phyloP scores from a whole-genome alignment of 768 basidiomycete genomes.

The Russula emetica region DNA sequence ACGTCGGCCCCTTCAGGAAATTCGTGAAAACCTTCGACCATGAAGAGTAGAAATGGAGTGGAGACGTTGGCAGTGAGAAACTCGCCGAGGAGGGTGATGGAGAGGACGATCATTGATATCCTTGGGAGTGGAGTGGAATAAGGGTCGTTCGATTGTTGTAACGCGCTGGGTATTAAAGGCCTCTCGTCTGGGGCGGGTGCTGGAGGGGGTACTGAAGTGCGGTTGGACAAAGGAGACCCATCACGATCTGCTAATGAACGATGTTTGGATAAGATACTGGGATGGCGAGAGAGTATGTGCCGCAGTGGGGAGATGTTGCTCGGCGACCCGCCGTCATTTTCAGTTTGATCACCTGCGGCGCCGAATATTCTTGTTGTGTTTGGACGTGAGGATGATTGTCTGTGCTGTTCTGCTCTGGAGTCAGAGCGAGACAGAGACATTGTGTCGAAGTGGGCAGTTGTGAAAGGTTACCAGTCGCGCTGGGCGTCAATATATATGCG shows the following conservation, averaged over 20 bases:
- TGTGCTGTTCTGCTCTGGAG: constrained; percentile 7
- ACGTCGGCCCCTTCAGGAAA: constrained; percentile 77
- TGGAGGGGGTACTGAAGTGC: not conserved
- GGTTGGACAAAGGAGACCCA: not conserved
- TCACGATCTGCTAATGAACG: constrained; percentile 16
- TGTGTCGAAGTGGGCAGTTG: not conserved
- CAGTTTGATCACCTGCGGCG: constrained; percentile 8
- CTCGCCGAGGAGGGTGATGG: constrained; percentile 92
- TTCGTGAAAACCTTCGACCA: constrained; percentile 84
- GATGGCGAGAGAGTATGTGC: constrained; percentile 20
- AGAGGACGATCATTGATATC: constrained; percentile 87
- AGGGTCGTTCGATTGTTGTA: constrained; percentile 54
- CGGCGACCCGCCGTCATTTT: not conserved
- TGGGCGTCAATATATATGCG: not conserved
- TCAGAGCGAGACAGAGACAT: constrained; percentile 23
- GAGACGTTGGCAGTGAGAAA: constrained; percentile 91
- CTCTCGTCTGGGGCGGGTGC: constrained; percentile 31
- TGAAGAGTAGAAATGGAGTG: constrained; percentile 88
- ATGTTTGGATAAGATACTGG: constrained; percentile 21
- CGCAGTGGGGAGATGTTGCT: constrained; percentile 18
- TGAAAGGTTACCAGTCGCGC: not conserved
- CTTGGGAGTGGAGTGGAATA: constrained; percentile 79
- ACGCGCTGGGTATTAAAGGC: constrained; percentile 72
- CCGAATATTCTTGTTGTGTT: constrained; percentile 18
- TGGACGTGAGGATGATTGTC: constrained; percentile 5